These are phyloP conservation scores for Mollisia scopiformis DNA, from an alignment of 2,329 filamentous ascomycete genomes.

Conservation along the genomic window DNA sequence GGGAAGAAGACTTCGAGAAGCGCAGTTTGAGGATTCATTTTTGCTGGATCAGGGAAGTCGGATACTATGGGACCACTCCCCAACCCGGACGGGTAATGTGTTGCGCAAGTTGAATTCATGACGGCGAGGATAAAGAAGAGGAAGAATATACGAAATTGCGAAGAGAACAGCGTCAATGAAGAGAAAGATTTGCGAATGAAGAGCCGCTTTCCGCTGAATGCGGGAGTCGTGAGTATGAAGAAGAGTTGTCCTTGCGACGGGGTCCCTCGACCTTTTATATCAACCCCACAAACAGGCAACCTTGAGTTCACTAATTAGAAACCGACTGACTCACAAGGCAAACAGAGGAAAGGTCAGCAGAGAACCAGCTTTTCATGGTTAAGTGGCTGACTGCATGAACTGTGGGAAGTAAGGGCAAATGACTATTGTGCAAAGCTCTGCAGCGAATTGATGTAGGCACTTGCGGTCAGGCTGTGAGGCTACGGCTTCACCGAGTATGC, in stretches of 20 bases:
- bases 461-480: constrained; percentile 10
- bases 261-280: not conserved
- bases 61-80: constrained; percentile 1
- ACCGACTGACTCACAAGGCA: constrained; percentile 17
- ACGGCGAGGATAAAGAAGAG: not conserved
- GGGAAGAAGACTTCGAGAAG: constrained; percentile 66
- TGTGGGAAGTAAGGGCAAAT: not conserved
- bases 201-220: not conserved
- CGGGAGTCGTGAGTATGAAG: not conserved
- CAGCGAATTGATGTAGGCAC: no score
- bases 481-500: constrained; percentile 15
- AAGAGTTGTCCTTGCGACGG: not conserved
- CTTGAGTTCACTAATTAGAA: not conserved
- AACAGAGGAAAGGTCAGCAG: not conserved
- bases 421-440: not conserved
- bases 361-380: constrained; percentile 6
- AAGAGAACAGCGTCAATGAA: not conserved
- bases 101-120: constrained; percentile 17
- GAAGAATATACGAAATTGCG: not conserved
- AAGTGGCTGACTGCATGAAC: not conserved
- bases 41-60: constrained; percentile 4
- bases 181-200: not conserved
- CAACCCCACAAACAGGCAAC: not conserved
- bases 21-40: constrained; percentile 37
- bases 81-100: not conserved